Base-by-base conservation (phyloP, 225 moss, liverwort and hornwort genomes). In the Rhytidiadelphus loreus region DNA sequence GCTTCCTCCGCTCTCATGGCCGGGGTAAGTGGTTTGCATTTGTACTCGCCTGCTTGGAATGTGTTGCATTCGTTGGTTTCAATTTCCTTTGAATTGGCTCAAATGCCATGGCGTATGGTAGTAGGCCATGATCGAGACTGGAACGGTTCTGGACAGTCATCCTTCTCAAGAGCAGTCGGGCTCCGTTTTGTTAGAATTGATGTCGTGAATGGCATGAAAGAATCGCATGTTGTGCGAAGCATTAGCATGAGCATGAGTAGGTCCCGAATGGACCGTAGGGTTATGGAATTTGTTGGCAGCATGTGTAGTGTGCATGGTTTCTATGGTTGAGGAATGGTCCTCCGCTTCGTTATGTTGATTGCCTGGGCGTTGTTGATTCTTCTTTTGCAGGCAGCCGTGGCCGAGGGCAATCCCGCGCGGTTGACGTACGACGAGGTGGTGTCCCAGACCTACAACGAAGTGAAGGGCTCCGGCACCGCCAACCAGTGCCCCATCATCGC, bases 401-500 rank as follows among this genome's bases (percentile, higher is more conserved):
- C 97, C 6, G 92, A 95, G 93, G 96, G 96, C 26, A 35, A 71
- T 9, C 96, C 96, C 22, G 44, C n/a, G 76, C 88, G 97, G 50
- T 9, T 94, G 86, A 94, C 92, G 23, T 95, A 87, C 90, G 96
- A 97, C 58, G 92, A 97, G 88, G 89, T 96, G 90, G 41, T 63
- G 50, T 48, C 59, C 25, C 89, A 89, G 89, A 89, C 89, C 8
- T 89, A 89, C 92, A 46, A 89, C 72, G 96, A 97, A 63, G 97
- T 97, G 60, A 97, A 97, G 92, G 97, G 97, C 32, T 89, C 88
- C 9, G 97, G 97, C 57, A 95, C 93, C 11, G 97, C 97, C 17
- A 97, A 97, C 91, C 97, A 97, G 90, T 97, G 97, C 91, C 97
- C 97, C 16, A 32, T 95, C 69, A 91, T 97, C 57, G 87, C 87